These are phyloP conservation scores for Tolypocladium inflatum DNA, from an alignment of 2,329 filamentous ascomycete species.

Conservation along the genomic window DNA sequence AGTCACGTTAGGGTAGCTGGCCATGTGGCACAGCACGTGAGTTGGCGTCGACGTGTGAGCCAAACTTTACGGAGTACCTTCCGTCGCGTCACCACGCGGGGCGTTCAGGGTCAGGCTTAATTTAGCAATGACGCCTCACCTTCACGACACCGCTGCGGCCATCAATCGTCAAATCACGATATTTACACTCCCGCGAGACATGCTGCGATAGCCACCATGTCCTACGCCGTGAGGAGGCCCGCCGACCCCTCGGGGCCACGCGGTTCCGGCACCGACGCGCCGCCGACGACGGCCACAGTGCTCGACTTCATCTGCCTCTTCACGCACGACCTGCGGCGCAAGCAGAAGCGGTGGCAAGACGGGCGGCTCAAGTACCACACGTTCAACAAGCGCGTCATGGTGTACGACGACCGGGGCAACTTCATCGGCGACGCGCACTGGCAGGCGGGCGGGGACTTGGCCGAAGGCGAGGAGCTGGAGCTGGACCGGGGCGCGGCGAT, in stretches of 20 bases:
- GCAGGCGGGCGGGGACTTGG: slow-evolving; percentile 57
- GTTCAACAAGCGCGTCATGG: slow-evolving; percentile 87
- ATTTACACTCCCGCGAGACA: not conserved
- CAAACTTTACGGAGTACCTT: no score
- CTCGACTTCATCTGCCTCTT: slow-evolving; percentile 80
- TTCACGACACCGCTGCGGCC: not conserved
- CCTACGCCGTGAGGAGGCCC: slow-evolving; percentile 8
- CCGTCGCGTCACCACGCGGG: not conserved
- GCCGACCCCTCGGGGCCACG: not conserved
- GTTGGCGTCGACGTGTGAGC: slow-evolving; percentile 9
- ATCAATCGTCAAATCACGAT: not conserved
- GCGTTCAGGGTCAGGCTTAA: not conserved
- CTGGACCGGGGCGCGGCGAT: slow-evolving; percentile 67
- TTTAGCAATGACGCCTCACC: not conserved
- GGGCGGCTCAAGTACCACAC: slow-evolving; percentile 78
- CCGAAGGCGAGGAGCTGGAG: slow-evolving; percentile 72
- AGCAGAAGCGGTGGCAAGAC: slow-evolving; percentile 92
- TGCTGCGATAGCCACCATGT: slow-evolving; percentile 7
- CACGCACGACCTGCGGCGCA: slow-evolving; percentile 74
- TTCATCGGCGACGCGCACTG: slow-evolving; percentile 81
- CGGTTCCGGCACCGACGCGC: not conserved
- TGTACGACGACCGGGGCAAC: slow-evolving; percentile 73
- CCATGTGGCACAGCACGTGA: slow-evolving; percentile 7
- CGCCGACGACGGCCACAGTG: slow-evolving; percentile 53
- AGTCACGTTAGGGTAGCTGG: no score